Percentiles rank a stretch among this genome's conserved stretches.
phyloP scores from a whole-genome alignment of 1,139 yeast genomes.

The Candida glucosophila region DNA sequence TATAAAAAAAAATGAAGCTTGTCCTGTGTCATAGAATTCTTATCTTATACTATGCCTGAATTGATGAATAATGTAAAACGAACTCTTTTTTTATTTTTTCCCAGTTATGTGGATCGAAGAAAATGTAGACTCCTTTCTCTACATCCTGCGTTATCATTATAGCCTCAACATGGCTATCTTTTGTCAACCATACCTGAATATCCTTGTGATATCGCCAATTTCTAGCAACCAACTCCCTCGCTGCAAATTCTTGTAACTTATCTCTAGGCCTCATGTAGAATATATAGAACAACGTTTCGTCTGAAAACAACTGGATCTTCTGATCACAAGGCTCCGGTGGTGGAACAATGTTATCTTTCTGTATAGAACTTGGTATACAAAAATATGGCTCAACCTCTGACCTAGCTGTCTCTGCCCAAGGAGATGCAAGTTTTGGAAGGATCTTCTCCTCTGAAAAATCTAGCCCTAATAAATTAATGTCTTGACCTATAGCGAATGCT shows the following conservation, averaged over 20 bases:
- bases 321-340: constrained; percentile 46
- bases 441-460: constrained; percentile 48
- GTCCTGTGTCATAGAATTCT: constrained; percentile 4
- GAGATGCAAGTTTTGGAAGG: constrained; percentile 73
- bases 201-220: constrained; percentile 98
- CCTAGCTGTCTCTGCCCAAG: constrained; percentile 89
- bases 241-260: constrained; percentile 87
- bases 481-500: constrained; percentile 77
- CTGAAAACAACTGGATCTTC: constrained; percentile 70
- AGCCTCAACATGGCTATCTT: constrained; percentile 87
- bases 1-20: constrained; percentile 50
- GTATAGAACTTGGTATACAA: constrained; percentile 50
- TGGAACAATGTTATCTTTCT: constrained; percentile 38
- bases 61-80: constrained; percentile 56
- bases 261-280: constrained; percentile 94
- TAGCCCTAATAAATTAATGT: constrained; percentile 65
- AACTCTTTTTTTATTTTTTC: constrained; percentile 84
- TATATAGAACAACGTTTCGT: constrained; percentile 87
- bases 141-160: constrained; percentile 76
- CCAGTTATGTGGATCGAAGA: constrained; percentile 96
- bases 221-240: constrained; percentile 78
- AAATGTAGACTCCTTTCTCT: constrained; percentile 91
- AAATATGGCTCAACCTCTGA: constrained; percentile 87
- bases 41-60: constrained; percentile 25
- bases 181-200: constrained; percentile 92